Base-by-base conservation (phyloP, 345 rosid genomes). In the Cardiospermum halicacabum region DNA sequence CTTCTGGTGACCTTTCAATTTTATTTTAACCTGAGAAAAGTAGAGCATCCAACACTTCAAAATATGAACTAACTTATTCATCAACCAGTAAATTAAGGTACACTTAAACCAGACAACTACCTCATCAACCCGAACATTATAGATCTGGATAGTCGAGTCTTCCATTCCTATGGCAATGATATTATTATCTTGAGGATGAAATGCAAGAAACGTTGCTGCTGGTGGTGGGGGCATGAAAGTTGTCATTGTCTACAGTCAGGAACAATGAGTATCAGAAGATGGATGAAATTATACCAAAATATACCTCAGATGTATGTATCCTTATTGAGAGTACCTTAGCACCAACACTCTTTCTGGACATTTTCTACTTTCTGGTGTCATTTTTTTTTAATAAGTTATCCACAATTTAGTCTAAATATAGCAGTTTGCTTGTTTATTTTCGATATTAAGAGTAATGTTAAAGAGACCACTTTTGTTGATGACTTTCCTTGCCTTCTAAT, bases 131-230 rank as follows among this genome's bases (percentile, higher is more conserved):
- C 81, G 85, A 47, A 86, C 86, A 59, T 80, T 75, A 65, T 80
- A 91, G 43, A 91, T 91, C 50, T 78, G 90, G 55, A 91, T 81
- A 26, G 94, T 70, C 10, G 89, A 85, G 62, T 89, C 96, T 21
- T 84, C 94, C 96, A 86, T 86, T 49, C 97, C 97, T 32, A 91
- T 86, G 30, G 97, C 97, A 78, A 89, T 81, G 49, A 82, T 81
- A 55, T 73, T 78, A 82, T 84, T 85, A 73, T 82, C 87, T 66
- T 65, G 83, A 62, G 97, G 97, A 71, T 86, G 79, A 64, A 86
- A 89, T 31, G 94, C 97, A 32, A 91, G 77, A 77, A 82, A 89
- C 18, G 97, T 85, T 47, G 90, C 90, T 25, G 96, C 86, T 12
- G 94, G 90, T 12, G 90, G 97, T 57, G 91, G 87, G 48, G 90